These are phyloP conservation scores for Ceratorhiza oryzae-sativae DNA, from an alignment of 1,284 basidiomycete species.

Conservation along the genomic window DNA sequence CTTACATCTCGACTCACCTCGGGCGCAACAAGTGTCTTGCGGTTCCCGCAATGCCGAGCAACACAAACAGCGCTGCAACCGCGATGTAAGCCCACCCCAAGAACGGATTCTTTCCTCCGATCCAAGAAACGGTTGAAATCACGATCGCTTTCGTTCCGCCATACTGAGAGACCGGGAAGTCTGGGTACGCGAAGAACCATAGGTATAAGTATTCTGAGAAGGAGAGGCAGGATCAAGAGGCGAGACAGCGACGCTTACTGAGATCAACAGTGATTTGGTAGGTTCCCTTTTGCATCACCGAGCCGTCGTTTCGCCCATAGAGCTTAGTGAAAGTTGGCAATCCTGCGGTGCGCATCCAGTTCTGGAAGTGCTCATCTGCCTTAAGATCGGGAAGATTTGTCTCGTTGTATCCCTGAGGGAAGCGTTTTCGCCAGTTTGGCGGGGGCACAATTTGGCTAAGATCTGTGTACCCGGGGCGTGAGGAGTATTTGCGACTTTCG, in stretches of 20 bases:
- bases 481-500: conserved; percentile 87
- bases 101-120: conserved; percentile 97
- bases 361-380: conserved; percentile 93
- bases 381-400: conserved; percentile 77
- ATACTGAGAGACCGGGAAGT: conserved; percentile 93
- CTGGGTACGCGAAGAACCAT: conserved; percentile 55
- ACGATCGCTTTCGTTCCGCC: conserved; percentile 96
- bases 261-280: conserved; percentile 83
- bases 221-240: not conserved
- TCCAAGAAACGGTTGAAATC: conserved; percentile 96
- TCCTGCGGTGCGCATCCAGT: conserved; percentile 99
- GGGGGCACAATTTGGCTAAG: conserved; percentile 80
- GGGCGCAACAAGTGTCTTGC: conserved; percentile 92
- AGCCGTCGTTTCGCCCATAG: conserved; percentile 88
- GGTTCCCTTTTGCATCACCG: conserved; percentile 72
- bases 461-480: conserved; percentile 63
- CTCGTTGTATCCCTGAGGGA: conserved; percentile 76
- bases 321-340: conserved; percentile 96
- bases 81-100: conserved; percentile 97
- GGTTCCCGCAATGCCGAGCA: conserved; percentile 88
- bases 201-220: not conserved
- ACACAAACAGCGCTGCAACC: conserved; percentile 84
- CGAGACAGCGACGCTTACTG: conserved; percentile 63
- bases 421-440: conserved; percentile 85
- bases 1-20: conserved; percentile 64